phyloP scores from a whole-genome alignment of 495 filamentous ascomycete species.

The Hamigera avellanea region DNA sequence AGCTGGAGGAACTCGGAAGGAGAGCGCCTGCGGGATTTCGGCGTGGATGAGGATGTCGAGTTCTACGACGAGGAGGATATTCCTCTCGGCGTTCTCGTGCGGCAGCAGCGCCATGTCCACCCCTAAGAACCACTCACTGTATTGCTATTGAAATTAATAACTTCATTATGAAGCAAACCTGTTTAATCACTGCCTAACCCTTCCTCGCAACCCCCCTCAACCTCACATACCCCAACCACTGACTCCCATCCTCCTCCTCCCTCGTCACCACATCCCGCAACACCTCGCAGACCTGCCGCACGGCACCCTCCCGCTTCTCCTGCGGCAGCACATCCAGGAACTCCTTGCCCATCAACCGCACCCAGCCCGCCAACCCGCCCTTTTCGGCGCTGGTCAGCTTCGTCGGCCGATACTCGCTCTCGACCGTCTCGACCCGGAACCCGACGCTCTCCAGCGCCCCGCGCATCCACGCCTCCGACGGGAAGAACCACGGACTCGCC shows the following conservation, averaged over 20 bases:
- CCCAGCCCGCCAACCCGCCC: constrained; percentile 61
- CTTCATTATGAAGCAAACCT: constrained; percentile 38
- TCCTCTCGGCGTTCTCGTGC: constrained; percentile 44
- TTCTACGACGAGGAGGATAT: constrained; percentile 73
- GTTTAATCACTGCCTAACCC: constrained; percentile 21
- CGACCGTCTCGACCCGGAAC: constrained; percentile 48
- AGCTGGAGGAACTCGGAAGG: constrained; percentile 80
- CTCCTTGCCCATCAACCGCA: constrained; percentile 49
- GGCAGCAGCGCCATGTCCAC: constrained; percentile 12
- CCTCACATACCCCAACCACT: constrained; percentile 60
- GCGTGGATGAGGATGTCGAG: constrained; percentile 76
- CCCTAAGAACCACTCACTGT: neutral
- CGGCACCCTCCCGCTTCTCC: constrained; percentile 38
- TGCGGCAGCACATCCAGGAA: constrained; percentile 41
- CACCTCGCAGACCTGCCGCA: constrained; percentile 45
- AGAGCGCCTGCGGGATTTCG: constrained; percentile 77
- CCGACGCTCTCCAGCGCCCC: constrained; percentile 41
- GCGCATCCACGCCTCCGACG: constrained; percentile 45
- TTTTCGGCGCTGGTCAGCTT: constrained; percentile 35
- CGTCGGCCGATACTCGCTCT: constrained; percentile 58
- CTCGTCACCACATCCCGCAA: constrained; percentile 39
- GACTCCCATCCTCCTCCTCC: constrained; percentile 43
- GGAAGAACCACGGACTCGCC: constrained; percentile 63
- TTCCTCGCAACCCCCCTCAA: constrained; percentile 53
- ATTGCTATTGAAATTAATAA: neutral